phyloP scores from a whole-genome alignment of 2,329 filamentous ascomycete species.

The Nigrograna mackinnonii region DNA sequence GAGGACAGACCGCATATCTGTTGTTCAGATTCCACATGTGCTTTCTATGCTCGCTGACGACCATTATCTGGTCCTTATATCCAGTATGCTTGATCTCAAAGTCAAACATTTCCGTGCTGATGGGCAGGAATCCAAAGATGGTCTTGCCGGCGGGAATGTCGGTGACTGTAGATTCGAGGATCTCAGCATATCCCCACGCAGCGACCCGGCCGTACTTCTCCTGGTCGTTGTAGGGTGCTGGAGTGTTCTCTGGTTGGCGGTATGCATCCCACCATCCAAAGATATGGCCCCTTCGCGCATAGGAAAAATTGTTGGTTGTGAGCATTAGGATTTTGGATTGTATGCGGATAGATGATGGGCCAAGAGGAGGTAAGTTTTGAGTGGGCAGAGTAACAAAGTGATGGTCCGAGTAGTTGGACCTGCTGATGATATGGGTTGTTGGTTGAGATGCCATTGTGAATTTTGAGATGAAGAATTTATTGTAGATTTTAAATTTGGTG shows the following conservation, averaged over 20 bases:
- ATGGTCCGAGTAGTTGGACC: constrained; percentile 20
- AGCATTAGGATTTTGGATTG: constrained; percentile 20
- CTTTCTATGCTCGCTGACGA: constrained; percentile 41
- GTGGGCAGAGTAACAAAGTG: constrained; percentile 16
- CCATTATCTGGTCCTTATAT: constrained; percentile 36
- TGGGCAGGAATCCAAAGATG: constrained; percentile 51
- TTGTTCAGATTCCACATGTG: constrained; percentile 52
- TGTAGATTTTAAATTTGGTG: no score
- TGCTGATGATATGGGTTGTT: constrained; percentile 18
- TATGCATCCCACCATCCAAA: constrained; percentile 50
- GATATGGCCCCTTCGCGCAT: constrained; percentile 25
- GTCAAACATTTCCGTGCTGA: constrained; percentile 42
- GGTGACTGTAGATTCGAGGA: constrained; percentile 46
- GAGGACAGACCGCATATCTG: constrained; percentile 34
- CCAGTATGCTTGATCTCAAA: constrained; percentile 38
- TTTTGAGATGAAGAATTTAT: no score
- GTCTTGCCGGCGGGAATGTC: constrained; percentile 37
- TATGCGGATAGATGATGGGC: constrained; percentile 22
- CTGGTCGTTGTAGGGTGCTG: constrained; percentile 41
- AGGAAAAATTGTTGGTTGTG: constrained; percentile 29
- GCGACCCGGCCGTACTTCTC: constrained; percentile 51
- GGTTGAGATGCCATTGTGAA: background rate
- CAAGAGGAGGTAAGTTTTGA: constrained; percentile 9
- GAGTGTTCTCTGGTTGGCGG: constrained; percentile 43
- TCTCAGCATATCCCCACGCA: constrained; percentile 53